These are phyloP conservation scores for Boletus patriciae DNA, from an alignment of 768 basidiomycete species.

Conservation along the genomic window DNA sequence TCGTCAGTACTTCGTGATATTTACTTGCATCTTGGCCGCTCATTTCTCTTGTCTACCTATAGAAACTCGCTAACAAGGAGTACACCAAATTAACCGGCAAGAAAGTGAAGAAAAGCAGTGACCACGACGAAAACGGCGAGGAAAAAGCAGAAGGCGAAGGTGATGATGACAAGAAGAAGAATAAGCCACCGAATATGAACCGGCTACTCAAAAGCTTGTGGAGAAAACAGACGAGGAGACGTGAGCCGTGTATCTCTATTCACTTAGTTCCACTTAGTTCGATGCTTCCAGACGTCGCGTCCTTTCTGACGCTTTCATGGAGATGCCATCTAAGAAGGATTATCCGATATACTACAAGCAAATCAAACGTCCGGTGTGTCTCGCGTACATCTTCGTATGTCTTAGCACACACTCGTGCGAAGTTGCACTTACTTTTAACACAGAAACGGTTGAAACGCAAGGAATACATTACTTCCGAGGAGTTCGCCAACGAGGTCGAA, in stretches of 20 bases:
- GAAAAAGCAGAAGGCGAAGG: constrained; percentile 43
- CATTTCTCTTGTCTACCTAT: neutral
- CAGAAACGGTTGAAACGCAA: constrained; percentile 83
- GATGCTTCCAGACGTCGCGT: constrained; percentile 54
- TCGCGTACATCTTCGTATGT: constrained; percentile 75
- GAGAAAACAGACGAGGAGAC: constrained; percentile 64
- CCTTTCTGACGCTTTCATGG: constrained; percentile 77
- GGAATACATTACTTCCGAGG: constrained; percentile 63
- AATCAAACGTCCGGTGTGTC: constrained; percentile 76
- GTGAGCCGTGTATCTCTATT: constrained; percentile 42
- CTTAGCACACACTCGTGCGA: neutral
- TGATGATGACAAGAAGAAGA: constrained; percentile 45
- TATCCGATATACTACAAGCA: constrained; percentile 80
- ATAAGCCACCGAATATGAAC: constrained; percentile 62
- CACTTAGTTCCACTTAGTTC: constrained; percentile 1
- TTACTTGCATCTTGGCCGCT: neutral
- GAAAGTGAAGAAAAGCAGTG: constrained; percentile 39
- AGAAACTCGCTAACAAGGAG: constrained; percentile 52
- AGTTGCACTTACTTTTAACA: neutral
- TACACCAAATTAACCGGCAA: constrained; percentile 47
- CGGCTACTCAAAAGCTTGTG: constrained; percentile 70
- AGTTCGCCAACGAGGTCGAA: constrained; percentile 85
- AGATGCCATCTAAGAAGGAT: constrained; percentile 73
- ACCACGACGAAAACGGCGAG: constrained; percentile 41
- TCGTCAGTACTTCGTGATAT: constrained; percentile 48